Conservation (phyloP, 768 basidiomycete genomes). For the Xerocomus potaroensis region DNA sequence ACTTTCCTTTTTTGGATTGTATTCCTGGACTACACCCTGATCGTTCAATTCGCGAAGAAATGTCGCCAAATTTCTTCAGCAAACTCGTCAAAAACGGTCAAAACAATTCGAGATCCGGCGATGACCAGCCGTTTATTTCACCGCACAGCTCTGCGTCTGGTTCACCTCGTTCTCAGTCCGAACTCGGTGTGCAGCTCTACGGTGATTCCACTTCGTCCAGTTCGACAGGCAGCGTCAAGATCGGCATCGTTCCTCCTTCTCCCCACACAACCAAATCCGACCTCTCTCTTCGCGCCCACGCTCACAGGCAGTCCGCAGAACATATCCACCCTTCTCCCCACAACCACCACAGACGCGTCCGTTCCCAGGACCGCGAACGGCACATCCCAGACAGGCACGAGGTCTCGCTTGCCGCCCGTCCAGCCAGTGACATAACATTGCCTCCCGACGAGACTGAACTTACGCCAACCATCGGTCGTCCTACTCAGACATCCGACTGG, state of each 20-base stretch:
- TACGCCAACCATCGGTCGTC: constrained; percentile 24
- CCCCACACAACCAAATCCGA: constrained; percentile 20
- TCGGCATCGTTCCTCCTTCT: constrained; percentile 30
- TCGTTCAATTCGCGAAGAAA: no score
- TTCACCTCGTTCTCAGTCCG: constrained; percentile 9
- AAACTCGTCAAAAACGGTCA: constrained; percentile 24
- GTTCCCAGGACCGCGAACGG: constrained; percentile 29
- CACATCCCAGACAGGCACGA: constrained; percentile 30
- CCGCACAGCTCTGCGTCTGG: not conserved
- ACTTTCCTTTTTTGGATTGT: no score
- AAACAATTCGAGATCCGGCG: not conserved
- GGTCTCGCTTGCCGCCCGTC: constrained; percentile 31
- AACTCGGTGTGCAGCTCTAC: constrained; percentile 2
- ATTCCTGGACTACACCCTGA: not conserved
- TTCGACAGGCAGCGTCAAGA: constrained; percentile 25
- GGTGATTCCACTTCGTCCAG: constrained; percentile 3
- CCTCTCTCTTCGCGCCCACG: constrained; percentile 1
- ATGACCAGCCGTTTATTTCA: not conserved
- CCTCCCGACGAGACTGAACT: constrained; percentile 24
- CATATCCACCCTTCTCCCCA: constrained; percentile 10
- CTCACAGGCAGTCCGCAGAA: constrained; percentile 13
- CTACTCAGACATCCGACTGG: constrained; percentile 16
- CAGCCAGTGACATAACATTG: constrained; percentile 18
- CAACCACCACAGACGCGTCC: constrained; percentile 28
- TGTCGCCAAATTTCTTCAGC: constrained; percentile 30